Base-by-base conservation (phyloP, 2,329 filamentous ascomycete species). In the Aspergillus tubingensis region DNA sequence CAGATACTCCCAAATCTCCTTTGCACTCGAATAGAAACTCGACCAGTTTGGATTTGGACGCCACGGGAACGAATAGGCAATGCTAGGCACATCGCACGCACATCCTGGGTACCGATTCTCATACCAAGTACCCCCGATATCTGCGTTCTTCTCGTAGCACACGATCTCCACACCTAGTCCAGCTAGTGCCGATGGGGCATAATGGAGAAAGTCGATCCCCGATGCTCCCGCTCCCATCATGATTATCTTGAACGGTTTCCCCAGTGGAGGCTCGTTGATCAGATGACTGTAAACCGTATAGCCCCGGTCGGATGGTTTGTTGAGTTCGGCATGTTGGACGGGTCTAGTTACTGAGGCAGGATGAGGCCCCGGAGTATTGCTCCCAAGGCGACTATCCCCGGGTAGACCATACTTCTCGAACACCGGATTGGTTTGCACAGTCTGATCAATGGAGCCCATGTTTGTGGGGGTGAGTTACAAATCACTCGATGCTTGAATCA, bases 141-240 rank as follows among this genome's bases (percentile, higher is more conserved):
- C 70, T 2, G 62, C 55, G 10, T 74, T 74, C 54, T 71, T 73
- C 17, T 74, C 72, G 50, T 74, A 61, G 27, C 67, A 69, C 3
- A 25, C 38, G 7, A 60, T 43, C n/a, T 55, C 39, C 0, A 75
- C 61, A 2, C 74, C 68, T 10, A 75, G 32, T 21, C 76, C 76
- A 3, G 71, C 67, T 27, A 76, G 38, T 67, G 68, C 59, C 72
- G 73, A 3, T 62, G 65, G 23, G 74, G 70, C 27, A 72, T 67
- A 55, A 76, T 72, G 25, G 68, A 74, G 13, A 70, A 67, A 23
- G 75, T 61, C 58, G 15, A 78, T 75, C 4, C 76, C 75, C 5
- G 73, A 73, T 8, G 77, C 68, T 1, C 76, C 76, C 2, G 73
- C 72, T 6, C 76, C 75, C 32, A 78, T 74, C 41, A 75, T 65